phyloP scores from a whole-genome alignment of 2,329 filamentous ascomycete genomes.

The Elsinoe fawcettii region DNA sequence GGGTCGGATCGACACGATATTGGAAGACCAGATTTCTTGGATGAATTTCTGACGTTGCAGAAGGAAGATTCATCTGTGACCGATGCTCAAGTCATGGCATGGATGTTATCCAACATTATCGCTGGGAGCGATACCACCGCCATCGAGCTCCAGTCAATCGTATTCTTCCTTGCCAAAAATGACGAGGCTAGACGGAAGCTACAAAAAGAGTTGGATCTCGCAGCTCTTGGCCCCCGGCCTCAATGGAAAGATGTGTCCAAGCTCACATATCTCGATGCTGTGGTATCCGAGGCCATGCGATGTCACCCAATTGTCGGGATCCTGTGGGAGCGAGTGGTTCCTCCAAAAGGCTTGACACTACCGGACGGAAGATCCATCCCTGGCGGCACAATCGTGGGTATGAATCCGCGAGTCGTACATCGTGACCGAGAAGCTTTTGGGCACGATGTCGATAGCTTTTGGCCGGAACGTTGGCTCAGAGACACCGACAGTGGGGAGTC shows the following conservation, averaged over 20 bases:
- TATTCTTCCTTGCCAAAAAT: constrained; percentile 26
- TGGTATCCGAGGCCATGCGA: constrained; percentile 46
- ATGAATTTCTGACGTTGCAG: constrained; percentile 20
- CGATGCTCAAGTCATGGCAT: constrained; percentile 26
- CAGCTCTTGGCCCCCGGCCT: background rate
- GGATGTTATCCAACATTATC: constrained; percentile 26
- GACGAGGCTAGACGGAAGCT: constrained; percentile 12
- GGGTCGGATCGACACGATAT: background rate
- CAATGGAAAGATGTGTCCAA: constrained; percentile 9
- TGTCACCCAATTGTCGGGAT: constrained; percentile 44
- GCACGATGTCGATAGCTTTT: constrained; percentile 54
- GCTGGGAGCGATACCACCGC: constrained; percentile 30
- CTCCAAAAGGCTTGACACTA: constrained; percentile 4
- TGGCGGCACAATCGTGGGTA: constrained; percentile 17
- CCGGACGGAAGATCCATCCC: constrained; percentile 19
- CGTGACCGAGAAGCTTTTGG: constrained; percentile 61
- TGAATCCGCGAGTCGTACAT: constrained; percentile 51
- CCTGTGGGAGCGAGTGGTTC: constrained; percentile 47
- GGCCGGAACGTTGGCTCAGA: constrained; percentile 60
- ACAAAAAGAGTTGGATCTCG: constrained; percentile 16
- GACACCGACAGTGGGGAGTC: background rate
- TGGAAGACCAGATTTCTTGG: constrained; percentile 20
- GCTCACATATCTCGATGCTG: constrained; percentile 20
- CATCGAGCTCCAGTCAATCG: constrained; percentile 23
- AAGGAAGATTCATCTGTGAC: constrained; percentile 23